Conservation (phyloP, 352 stramenopile species). For the Phytophthora podocarpi region DNA sequence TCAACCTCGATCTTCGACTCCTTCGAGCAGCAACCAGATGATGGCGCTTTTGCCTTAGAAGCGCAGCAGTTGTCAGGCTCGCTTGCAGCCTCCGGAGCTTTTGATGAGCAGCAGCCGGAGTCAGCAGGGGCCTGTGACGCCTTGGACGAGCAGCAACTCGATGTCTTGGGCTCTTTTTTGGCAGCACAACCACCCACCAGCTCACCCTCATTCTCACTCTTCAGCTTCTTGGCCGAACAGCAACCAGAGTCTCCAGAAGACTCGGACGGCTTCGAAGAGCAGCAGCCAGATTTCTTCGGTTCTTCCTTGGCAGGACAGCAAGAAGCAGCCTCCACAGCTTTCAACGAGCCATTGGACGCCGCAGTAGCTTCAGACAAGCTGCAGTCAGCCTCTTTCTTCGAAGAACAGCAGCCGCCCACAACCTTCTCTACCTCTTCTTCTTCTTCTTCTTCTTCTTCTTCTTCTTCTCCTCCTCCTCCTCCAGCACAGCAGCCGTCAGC, state of each 20-base stretch:
- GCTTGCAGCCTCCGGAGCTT: neutral
- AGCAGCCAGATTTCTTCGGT: neutral
- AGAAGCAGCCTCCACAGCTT: too few species aligned
- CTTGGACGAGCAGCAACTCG: slow-evolving; percentile 23
- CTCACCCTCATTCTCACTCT: neutral
- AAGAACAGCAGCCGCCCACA: neutral
- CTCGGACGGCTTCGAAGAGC: neutral
- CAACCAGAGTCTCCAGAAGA: neutral
- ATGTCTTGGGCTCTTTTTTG: slow-evolving; percentile 1
- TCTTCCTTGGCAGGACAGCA: neutral
- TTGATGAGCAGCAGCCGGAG: slow-evolving; percentile 14
- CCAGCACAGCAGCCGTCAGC: slow-evolving; percentile 4
- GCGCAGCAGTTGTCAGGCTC: slow-evolving; percentile 3
- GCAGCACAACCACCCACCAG: neutral
- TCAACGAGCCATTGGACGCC: neutral
- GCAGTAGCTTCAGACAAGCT: neutral
- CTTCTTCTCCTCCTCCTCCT: neutral
- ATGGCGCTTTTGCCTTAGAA: neutral
- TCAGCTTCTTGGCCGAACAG: slow-evolving; percentile 1
- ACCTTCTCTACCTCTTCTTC: neutral
- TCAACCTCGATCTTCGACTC: neutral
- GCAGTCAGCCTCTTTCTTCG: neutral
- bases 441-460: neutral
- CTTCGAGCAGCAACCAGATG: slow-evolving; percentile 19
- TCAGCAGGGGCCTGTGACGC: neutral